These are phyloP conservation scores for Cystobasidium pallidum DNA, from an alignment of 1,284 basidiomycete species.

Conservation along the genomic window DNA sequence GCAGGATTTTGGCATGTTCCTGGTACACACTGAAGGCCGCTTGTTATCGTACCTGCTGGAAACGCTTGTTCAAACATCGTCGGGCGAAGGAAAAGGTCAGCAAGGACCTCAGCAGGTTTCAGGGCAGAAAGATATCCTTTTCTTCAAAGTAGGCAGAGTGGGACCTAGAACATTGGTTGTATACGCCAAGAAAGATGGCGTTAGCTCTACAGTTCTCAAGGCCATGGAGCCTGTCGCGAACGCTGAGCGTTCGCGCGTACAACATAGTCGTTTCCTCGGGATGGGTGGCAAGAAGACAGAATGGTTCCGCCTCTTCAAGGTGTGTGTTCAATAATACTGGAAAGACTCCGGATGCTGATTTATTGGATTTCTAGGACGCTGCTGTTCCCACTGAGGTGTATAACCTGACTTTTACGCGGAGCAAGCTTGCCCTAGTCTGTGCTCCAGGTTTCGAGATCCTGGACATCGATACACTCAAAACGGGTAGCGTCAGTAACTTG, in stretches of 20 bases:
- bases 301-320: constrained; percentile 88
- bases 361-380: constrained; percentile 11
- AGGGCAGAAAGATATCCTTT: constrained; percentile 85
- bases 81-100: constrained; percentile 61
- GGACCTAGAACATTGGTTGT: constrained; percentile 83
- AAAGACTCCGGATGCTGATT: not conserved
- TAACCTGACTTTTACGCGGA: constrained; percentile 85
- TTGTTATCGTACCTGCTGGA: constrained; percentile 74
- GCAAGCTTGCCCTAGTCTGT: constrained; percentile 87
- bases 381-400: constrained; percentile 70
- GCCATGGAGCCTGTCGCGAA: constrained; percentile 88
- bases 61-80: constrained; percentile 79
- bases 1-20: constrained; percentile 91
- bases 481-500: constrained; percentile 40
- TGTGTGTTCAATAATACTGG: constrained; percentile 56
- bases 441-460: constrained; percentile 74
- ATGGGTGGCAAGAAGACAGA: constrained; percentile 77
- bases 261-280: constrained; percentile 65
- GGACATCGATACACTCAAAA: constrained; percentile 65
- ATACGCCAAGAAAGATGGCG: constrained; percentile 94
- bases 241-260: constrained; percentile 58
- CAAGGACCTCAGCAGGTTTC: constrained; percentile 76
- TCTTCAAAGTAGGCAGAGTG: constrained; percentile 88
- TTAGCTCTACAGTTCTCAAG: constrained; percentile 86
- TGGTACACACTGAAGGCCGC: constrained; percentile 87